These are phyloP conservation scores for Eutypella sp. DNA, from an alignment of 2,329 filamentous ascomycete species.

Conservation along the genomic window DNA sequence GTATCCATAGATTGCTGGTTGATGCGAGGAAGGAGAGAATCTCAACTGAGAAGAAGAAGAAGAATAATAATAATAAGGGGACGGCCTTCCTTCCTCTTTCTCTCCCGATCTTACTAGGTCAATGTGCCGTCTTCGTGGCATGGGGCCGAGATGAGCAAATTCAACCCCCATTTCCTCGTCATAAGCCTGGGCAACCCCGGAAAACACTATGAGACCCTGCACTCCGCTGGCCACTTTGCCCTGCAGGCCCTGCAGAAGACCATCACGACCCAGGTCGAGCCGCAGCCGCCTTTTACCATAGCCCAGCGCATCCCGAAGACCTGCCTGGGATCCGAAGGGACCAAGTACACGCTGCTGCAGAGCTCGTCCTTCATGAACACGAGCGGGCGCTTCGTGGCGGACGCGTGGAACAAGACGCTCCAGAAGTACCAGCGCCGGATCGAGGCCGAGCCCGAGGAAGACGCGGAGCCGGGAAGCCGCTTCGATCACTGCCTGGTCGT, in stretches of 20 bases:
- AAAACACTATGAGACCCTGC: slow-evolving; percentile 70
- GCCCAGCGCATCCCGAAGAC: slow-evolving; percentile 44
- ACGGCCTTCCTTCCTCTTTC: too few species aligned
- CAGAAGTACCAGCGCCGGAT: slow-evolving; percentile 27
- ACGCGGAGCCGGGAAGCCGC: too few species aligned
- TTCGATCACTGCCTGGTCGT: slow-evolving; percentile 71
- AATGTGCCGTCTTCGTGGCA: too few species aligned
- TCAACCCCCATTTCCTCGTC: slow-evolving; percentile 61
- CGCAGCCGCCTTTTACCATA: slow-evolving; percentile 46
- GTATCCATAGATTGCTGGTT: too few species aligned
- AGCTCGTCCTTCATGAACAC: slow-evolving; percentile 80
- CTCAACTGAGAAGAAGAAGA: too few species aligned
- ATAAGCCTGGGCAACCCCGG: slow-evolving; percentile 84
- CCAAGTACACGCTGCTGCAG: slow-evolving; percentile 64
- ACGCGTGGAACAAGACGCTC: slow-evolving; percentile 58
- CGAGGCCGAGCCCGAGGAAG: slow-evolving; percentile 4
- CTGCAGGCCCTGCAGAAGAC: slow-evolving; percentile 55
- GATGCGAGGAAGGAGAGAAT: too few species aligned
- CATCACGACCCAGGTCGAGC: slow-evolving; percentile 29
- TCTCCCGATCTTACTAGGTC: too few species aligned
- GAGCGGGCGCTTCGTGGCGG: slow-evolving; percentile 65
- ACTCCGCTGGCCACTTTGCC: slow-evolving; percentile 80
- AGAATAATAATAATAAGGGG: too few species aligned
- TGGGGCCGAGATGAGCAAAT: slow-evolving; percentile 10
- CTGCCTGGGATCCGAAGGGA: slow-evolving; percentile 42